A percentile compares a stretch with the other conserved stretches of the same genome.
phyloP scores from a whole-genome alignment of 768 basidiomycete species.

The Suillus placidus region DNA sequence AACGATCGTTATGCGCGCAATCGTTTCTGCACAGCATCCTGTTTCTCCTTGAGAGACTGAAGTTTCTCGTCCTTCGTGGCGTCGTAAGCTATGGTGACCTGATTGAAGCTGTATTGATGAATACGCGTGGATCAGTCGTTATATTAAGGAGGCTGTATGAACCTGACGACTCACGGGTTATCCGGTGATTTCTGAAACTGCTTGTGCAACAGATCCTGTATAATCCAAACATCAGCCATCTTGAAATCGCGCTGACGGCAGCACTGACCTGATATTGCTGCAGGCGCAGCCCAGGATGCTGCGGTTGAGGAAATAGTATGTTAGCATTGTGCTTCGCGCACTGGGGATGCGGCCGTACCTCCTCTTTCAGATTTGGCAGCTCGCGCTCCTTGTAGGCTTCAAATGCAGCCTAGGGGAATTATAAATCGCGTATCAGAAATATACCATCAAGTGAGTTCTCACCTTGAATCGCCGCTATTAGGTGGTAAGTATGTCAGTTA shows the following conservation, averaged over 20 bases:
- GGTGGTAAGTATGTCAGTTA: slow-evolving; percentile 17
- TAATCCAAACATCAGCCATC: slow-evolving; percentile 11
- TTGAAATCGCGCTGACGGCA: background rate
- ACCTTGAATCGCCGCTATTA: slow-evolving; percentile 87
- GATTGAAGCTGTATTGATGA: slow-evolving; percentile 69
- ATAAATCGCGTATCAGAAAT: slow-evolving; percentile 5
- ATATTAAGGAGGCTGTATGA: slow-evolving; percentile 4
- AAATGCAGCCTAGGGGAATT: slow-evolving; percentile 64
- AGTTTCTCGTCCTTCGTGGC: slow-evolving; percentile 87
- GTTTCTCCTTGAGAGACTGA: slow-evolving; percentile 69
- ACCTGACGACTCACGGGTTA: slow-evolving; percentile 69
- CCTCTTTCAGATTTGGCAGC: slow-evolving; percentile 72
- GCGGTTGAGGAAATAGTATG: slow-evolving; percentile 12
- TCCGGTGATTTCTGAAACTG: slow-evolving; percentile 97
- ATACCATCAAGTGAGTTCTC: slow-evolving; percentile 11
- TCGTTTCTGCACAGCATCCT: slow-evolving; percentile 65
- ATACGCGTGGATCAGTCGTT: background rate
- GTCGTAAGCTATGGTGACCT: slow-evolving; percentile 76
- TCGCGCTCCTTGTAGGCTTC: slow-evolving; percentile 90
- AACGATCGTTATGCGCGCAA: slow-evolving; percentile 43
- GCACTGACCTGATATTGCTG: slow-evolving; percentile 82
- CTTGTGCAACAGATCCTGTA: slow-evolving; percentile 84
- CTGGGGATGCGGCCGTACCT: slow-evolving; percentile 50
- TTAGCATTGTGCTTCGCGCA: slow-evolving; percentile 14
- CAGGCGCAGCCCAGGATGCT: slow-evolving; percentile 89